These are phyloP conservation scores for Termitomyces sp. DNA, from an alignment of 768 basidiomycete genomes.

Conservation along the genomic window DNA sequence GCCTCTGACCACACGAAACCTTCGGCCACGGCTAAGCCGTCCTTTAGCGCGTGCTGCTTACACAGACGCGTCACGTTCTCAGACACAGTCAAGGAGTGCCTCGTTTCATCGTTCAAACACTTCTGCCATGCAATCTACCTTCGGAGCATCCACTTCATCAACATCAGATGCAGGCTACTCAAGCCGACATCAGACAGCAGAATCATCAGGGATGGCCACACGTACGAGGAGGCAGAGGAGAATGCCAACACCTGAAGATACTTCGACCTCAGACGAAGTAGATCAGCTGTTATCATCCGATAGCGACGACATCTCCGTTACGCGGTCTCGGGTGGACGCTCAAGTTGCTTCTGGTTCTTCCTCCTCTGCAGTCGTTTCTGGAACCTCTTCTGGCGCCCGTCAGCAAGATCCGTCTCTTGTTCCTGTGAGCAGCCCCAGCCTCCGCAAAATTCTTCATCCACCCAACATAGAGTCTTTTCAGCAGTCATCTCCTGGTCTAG, in stretches of 20 bases:
- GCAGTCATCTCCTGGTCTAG: background rate
- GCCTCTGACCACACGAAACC: constrained; percentile 12
- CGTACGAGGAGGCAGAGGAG: constrained; percentile 1
- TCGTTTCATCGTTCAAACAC: background rate
- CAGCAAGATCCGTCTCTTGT: background rate
- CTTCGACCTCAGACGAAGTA: constrained; percentile 2
- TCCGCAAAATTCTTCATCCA: constrained; percentile 19
- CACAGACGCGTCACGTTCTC: constrained; percentile 1
- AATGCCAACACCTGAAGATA: background rate
- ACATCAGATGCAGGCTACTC: constrained; percentile 1
- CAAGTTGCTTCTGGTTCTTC: background rate
- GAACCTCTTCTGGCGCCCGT: background rate
- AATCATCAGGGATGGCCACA: background rate
- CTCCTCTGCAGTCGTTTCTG: background rate
- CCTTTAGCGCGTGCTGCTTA: background rate
- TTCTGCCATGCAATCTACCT: constrained; percentile 6
- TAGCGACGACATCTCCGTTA: constrained; percentile 3
- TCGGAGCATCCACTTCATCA: constrained; percentile 3
- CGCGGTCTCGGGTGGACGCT: background rate
- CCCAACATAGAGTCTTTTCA: constrained; percentile 9
- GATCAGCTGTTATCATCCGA: constrained; percentile 12
- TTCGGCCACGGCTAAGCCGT: constrained; percentile 8
- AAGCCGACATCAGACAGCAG: background rate
- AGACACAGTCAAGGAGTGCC: background rate
- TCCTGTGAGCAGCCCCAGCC: constrained; percentile 19